Percentiles rank a stretch among this genome's conserved stretches.
These are phyloP conservation scores for Venturia pyrina DNA, from an alignment of 2,329 filamentous ascomycete species.

Conservation along the genomic window DNA sequence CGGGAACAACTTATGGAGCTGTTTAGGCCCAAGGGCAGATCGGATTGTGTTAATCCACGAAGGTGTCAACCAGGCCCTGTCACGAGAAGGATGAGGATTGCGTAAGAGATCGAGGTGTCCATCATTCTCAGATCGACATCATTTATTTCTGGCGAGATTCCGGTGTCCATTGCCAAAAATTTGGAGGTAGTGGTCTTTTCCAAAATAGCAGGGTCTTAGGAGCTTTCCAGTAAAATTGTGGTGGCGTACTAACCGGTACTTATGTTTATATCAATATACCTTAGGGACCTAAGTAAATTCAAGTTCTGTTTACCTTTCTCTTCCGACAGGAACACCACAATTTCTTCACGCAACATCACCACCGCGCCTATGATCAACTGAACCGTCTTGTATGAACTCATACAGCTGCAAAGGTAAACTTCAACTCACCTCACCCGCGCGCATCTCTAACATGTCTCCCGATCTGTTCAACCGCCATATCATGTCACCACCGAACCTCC, in stretches of 20 bases:
- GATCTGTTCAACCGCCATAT: background rate
- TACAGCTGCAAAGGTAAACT: background rate
- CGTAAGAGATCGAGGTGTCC: background rate
- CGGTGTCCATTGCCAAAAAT: background rate
- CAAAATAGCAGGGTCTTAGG: background rate
- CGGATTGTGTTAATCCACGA: too few species aligned
- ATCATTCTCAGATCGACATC: background rate
- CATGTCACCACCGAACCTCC: slow-evolving; percentile 1
- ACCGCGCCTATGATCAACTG: background rate
- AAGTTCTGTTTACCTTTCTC: background rate
- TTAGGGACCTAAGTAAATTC: too few species aligned
- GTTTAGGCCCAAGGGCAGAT: too few species aligned
- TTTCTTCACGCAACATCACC: background rate
- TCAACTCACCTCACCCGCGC: background rate
- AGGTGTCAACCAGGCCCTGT: too few species aligned
- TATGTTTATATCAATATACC: too few species aligned
- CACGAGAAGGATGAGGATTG: too few species aligned
- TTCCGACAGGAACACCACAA: background rate
- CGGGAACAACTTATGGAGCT: too few species aligned
- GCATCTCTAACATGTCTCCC: background rate
- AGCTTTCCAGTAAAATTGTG: background rate
- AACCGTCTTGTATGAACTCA: background rate
- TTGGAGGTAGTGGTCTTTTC: background rate
- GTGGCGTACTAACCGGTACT: background rate
- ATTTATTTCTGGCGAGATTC: background rate